Evolutionary conservation across 192 early-diverging fungal genomes (phyloP).

Genomic region (Dimargaris cristalligena): DNA sequence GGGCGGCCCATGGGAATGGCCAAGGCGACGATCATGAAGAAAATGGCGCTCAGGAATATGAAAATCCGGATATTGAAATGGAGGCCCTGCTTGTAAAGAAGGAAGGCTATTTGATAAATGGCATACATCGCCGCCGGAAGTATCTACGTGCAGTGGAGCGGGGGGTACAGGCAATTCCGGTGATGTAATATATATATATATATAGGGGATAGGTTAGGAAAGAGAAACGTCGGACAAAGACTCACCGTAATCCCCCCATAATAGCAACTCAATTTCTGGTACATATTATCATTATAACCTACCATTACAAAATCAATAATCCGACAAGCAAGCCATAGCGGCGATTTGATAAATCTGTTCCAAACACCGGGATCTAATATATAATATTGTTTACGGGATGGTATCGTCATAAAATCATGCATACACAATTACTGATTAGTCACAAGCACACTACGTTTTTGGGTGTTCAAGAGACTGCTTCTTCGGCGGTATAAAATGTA

Average conservation of each 20-base stretch:
- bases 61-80: not conserved
- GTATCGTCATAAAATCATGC: not conserved
- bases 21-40: slow-evolving; percentile 4
- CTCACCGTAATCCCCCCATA: too few relatives aligned
- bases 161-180: not conserved
- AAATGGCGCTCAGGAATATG: not conserved
- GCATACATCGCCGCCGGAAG: slow-evolving; percentile 3
- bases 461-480: too few relatives aligned
- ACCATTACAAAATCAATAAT: not conserved
- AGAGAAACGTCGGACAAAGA: too few relatives aligned
- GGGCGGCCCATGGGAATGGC: slow-evolving; percentile 1
- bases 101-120: slow-evolving; percentile 3
- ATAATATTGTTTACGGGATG: not conserved
- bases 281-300: too few relatives aligned
- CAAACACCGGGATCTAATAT: not conserved
- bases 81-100: not conserved
- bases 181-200: not conserved
- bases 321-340: not conserved
- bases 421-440: not conserved
- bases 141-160: not conserved
- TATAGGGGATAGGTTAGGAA: not conserved
- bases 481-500: too few relatives aligned
- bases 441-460: not conserved
- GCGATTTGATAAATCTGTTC: not conserved
- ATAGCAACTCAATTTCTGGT: too few relatives aligned